Percentiles rank a stretch among this genome's conserved stretches.
phyloP scores from a whole-genome alignment of 257 asterid species.

The Solanum medicagineum region DNA sequence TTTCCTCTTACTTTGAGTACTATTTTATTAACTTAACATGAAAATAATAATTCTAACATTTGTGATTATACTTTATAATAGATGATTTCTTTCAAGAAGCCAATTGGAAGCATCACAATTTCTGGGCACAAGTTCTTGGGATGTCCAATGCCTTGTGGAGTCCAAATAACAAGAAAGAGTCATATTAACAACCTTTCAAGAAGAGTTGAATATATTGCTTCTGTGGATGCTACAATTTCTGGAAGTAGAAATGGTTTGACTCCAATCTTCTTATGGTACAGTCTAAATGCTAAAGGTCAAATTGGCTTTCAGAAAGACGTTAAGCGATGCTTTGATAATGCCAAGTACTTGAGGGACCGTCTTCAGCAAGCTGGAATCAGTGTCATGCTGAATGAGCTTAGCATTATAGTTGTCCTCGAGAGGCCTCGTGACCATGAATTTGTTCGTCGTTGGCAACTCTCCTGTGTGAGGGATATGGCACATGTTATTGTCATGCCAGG shows the following conservation, averaged over 20 bases:
- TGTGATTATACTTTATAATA: not conserved
- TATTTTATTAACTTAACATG: not conserved
- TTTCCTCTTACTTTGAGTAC: not conserved
- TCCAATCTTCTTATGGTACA: constrained; percentile 15
- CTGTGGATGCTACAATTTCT: constrained; percentile 16
- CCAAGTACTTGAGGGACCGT: constrained; percentile 1
- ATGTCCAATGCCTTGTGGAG: constrained; percentile 26
- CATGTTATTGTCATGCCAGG: constrained; percentile 15
- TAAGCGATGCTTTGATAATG: constrained; percentile 2
- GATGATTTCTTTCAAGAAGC: constrained; percentile 11
- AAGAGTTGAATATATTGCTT: constrained; percentile 10
- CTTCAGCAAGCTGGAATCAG: constrained; percentile 11
- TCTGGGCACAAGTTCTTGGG: constrained; percentile 17
- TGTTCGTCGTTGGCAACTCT: constrained; percentile 14
- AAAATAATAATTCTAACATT: not conserved
- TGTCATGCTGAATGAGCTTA: constrained; percentile 6
- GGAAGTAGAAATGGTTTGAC: constrained; percentile 18
- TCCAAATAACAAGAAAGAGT: constrained; percentile 15
- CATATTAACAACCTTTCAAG: constrained; percentile 1
- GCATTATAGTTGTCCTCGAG: constrained; percentile 13
- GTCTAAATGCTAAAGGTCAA: constrained; percentile 7
- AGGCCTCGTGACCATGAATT: constrained; percentile 4
- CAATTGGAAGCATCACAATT: constrained; percentile 13
- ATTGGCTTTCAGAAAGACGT: not conserved
- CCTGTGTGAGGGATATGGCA: constrained; percentile 17